These are phyloP conservation scores for Fusarium anguioides DNA, from an alignment of 2,329 filamentous ascomycete species.

Conservation along the genomic window DNA sequence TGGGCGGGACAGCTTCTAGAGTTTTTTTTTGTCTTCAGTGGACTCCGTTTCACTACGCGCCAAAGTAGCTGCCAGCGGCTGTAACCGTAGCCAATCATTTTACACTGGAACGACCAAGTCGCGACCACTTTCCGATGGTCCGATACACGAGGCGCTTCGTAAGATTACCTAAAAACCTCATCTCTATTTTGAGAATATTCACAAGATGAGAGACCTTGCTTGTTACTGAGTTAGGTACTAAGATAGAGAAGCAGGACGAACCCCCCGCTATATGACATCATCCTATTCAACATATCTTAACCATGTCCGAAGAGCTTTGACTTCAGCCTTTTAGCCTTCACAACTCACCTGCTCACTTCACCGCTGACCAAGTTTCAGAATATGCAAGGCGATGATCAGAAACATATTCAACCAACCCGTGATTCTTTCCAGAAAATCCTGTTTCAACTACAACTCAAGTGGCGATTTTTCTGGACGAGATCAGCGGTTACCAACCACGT, in stretches of 20 bases:
- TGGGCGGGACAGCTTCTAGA: conserved; percentile 3
- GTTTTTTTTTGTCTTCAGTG: not conserved
- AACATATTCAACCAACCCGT: conserved; percentile 21
- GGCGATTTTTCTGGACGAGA: conserved; percentile 37
- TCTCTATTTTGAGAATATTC: not conserved
- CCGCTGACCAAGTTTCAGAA: conserved; percentile 37
- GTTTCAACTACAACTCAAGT: conserved; percentile 35
- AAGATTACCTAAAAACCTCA: conserved; percentile 10
- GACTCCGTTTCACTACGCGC: conserved; percentile 33
- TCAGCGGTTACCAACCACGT: conserved; percentile 35
- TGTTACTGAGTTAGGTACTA: too few relatives aligned
- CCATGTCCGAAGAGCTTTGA: conserved; percentile 4
- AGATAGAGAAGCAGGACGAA: not conserved
- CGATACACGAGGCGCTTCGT: conserved; percentile 32
- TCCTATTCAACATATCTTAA: not conserved
- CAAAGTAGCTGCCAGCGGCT: conserved; percentile 17
- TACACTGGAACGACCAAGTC: conserved; percentile 13
- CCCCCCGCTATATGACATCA: conserved; percentile 33
- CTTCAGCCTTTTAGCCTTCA: not conserved
- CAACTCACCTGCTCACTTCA: conserved; percentile 2
- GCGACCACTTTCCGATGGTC: conserved; percentile 6
- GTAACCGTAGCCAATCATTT: conserved; percentile 28
- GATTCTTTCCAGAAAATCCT: conserved; percentile 38
- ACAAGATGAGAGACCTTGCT: not conserved
- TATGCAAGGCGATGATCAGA: conserved; percentile 37